phyloP scores from a whole-genome alignment of 202 grass and related monocot species.

The Saccharum hybrid region DNA sequence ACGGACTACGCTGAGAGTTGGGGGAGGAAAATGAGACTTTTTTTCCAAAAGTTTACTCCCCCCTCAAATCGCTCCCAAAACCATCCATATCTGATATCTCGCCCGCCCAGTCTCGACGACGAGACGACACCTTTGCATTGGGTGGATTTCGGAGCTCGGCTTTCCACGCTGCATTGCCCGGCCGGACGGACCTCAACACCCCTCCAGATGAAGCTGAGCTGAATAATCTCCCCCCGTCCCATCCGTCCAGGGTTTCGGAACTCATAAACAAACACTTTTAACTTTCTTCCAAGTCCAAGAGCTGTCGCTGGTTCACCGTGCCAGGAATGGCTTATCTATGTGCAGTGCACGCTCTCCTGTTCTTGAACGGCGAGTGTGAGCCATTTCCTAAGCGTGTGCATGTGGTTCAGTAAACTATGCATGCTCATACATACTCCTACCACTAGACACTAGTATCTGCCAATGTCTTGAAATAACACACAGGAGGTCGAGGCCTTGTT shows the following conservation, averaged over 20 bases:
- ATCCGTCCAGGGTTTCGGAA: constrained; percentile 57
- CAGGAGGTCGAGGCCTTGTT: background rate
- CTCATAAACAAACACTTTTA: constrained; percentile 44
- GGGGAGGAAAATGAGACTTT: no score
- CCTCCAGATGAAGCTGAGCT: background rate
- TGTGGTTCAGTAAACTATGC: constrained; percentile 25
- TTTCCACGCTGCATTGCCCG: constrained; percentile 16
- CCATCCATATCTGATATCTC: background rate
- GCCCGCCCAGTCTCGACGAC: background rate
- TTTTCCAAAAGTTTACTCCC: no score
- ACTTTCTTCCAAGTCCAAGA: constrained; percentile 3
- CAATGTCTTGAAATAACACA: constrained; percentile 23
- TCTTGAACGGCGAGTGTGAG: constrained; percentile 7
- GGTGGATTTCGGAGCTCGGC: constrained; percentile 21
- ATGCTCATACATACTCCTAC: background rate
- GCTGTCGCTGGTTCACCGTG: background rate
- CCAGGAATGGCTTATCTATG: background rate
- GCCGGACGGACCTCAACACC: background rate
- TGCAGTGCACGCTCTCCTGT: constrained; percentile 19
- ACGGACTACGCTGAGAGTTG: no score
- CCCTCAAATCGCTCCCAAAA: constrained; percentile 57
- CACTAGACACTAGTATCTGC: background rate
- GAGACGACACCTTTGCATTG: background rate
- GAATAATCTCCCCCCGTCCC: background rate
- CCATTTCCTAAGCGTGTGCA: constrained; percentile 46